Evolutionary conservation across 176 grass and related monocot species (phyloP), one percentile per base, ranked within the genome.

Genomic region (Zizania latifolia): DNA sequence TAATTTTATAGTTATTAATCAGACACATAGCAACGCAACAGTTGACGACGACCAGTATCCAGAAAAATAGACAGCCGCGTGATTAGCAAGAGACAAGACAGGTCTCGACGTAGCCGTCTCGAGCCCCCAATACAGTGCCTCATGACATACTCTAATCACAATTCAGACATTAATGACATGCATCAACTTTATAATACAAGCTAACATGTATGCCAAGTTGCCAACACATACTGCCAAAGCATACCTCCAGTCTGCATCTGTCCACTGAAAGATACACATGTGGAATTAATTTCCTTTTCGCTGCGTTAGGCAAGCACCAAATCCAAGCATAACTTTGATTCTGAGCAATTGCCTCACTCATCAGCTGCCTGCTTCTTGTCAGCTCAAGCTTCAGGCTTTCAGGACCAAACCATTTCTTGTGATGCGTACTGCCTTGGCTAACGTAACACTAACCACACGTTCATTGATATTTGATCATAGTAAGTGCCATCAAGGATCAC

Each of bases 81-180:
- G 79, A 50, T 48, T 22, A 83, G 27, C 79, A 38, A 65, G 58
- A 68, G 74, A 83, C 85, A 83, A 74, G 74, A 35, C 80, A 54
- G 32, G 33, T 62, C 75, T 78, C n/a, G 85, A 74, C 74, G 14
- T 73, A 83, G 8, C 33, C 33, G 51, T 66, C 80, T 87, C 85
- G 80, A 87, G 85, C 85, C 74, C 66, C 85, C 62, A 39, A 10
- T 39, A 39, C 51, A 21, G 61, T 51, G 21, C 46, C 32, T 50
- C 8, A 24, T 5, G 22, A 22, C 65, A 67, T 45, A 57, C 51
- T 51, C 66, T 87, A 82, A 50, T 78, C 74, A n/a, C 2, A 3
- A 46, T 56, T 12, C 5, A 30, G 30, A 54, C 5, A 17, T 73
- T 46, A 69, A 54, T 69, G 43, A 37, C 54, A 19, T 28, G 59